Conservation (phyloP, 331 rosid species). For the Malus hybrid region DNA sequence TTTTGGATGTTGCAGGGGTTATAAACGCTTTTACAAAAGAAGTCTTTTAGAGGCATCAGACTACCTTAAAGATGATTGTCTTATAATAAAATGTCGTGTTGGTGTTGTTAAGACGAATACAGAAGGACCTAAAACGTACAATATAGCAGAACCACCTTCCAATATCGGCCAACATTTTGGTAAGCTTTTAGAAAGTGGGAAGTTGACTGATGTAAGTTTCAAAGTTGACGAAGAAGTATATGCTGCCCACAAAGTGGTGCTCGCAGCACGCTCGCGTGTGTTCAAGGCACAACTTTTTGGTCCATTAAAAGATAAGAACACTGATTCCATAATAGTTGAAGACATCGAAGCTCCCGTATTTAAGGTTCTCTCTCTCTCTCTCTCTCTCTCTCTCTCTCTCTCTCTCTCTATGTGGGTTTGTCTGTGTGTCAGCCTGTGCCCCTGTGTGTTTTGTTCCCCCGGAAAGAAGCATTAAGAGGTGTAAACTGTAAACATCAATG, state of each 20-base stretch:
- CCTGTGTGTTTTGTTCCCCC: no score
- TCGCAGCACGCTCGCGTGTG: conserved; percentile 55
- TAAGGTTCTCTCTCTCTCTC: conserved; percentile 31
- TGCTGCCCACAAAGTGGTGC: conserved; percentile 52
- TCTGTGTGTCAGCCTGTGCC: no score
- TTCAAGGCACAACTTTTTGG: conserved; percentile 57
- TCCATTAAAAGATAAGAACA: conserved; percentile 43
- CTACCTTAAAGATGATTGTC: conserved; percentile 49
- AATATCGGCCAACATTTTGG: conserved; percentile 43
- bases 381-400: neutral
- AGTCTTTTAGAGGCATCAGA: conserved; percentile 44
- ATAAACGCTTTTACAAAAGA: conserved; percentile 50
- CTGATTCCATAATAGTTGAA: conserved; percentile 37
- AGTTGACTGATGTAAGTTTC: conserved; percentile 41
- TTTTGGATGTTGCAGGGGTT: conserved; percentile 37
- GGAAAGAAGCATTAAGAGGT: neutral
- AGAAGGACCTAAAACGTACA: conserved; percentile 42
- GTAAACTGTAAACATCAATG: neutral
- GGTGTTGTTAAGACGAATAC: conserved; percentile 47
- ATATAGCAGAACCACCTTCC: conserved; percentile 39
- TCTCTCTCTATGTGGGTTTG: neutral
- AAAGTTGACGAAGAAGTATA: conserved; percentile 44
- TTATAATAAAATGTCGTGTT: conserved; percentile 42
- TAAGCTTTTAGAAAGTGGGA: conserved; percentile 38
- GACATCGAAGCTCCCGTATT: conserved; percentile 51